Conservation (phyloP, 2,329 filamentous ascomycete genomes). For the Aspergillus chevalieri region DNA sequence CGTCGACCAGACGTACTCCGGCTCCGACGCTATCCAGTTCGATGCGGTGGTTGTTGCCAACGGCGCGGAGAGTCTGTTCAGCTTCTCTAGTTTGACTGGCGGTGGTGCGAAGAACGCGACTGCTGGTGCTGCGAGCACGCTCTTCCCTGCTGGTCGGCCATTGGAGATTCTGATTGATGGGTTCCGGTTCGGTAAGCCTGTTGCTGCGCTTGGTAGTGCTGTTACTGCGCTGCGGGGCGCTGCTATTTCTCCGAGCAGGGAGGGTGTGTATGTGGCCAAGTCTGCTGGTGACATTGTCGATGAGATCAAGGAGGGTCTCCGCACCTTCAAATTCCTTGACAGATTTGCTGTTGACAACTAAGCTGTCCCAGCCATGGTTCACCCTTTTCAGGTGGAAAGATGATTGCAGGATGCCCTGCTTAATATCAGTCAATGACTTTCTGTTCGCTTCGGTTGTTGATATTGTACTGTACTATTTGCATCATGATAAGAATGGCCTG, state of each 20-base stretch:
- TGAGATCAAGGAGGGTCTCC: conserved; percentile 53
- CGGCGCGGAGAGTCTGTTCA: conserved; percentile 51
- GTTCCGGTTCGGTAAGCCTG: conserved; percentile 65
- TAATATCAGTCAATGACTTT: neutral
- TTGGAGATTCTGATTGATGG: conserved; percentile 57
- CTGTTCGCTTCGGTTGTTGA: neutral
- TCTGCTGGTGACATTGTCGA: conserved; percentile 36
- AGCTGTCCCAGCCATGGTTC: neutral
- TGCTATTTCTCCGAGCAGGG: conserved; percentile 36
- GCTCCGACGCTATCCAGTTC: conserved; percentile 49
- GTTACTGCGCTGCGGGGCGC: conserved; percentile 36
- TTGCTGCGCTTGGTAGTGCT: conserved; percentile 52
- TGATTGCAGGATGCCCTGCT: neutral
- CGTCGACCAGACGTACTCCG: conserved; percentile 60
- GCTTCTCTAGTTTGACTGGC: conserved; percentile 14
- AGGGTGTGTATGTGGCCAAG: conserved; percentile 31
- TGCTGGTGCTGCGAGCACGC: conserved; percentile 43
- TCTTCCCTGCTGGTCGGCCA: conserved; percentile 61
- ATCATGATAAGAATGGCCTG: neutral
- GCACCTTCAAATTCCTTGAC: conserved; percentile 60
- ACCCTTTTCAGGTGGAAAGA: neutral
- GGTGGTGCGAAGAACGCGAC: conserved; percentile 10
- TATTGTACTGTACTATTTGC: neutral
- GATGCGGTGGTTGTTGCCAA: conserved; percentile 52
- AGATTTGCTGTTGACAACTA: conserved; percentile 53